Conservation (phyloP, 2,329 filamentous ascomycete species). For the Aspergillus sergii region DNA sequence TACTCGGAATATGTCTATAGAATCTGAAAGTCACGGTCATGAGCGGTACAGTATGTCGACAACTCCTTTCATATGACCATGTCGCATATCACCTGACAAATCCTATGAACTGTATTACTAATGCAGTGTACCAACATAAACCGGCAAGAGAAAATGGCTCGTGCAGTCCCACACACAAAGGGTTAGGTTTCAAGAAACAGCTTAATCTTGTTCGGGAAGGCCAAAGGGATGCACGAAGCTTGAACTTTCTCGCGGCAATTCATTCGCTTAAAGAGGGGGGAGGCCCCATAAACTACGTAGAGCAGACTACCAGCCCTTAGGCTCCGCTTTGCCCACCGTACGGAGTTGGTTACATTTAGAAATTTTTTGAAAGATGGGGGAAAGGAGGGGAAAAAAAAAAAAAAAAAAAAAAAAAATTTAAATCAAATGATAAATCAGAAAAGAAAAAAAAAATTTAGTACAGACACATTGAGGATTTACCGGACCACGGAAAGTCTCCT, state of each 20-base stretch:
- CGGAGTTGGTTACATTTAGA: neutral
- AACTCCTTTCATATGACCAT: conserved; percentile 3
- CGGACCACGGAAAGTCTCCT: neutral
- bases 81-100: conserved; percentile 5
- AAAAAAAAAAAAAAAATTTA: neutral
- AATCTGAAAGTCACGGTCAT: neutral
- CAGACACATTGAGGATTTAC: neutral
- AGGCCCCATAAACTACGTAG: neutral
- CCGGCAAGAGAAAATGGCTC: neutral
- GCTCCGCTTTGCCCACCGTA: neutral
- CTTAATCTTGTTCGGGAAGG: conserved; percentile 15
- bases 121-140: neutral
- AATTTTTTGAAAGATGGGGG: neutral
- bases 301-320: conserved; percentile 2
- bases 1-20: neutral
- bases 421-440: neutral
- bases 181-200: conserved; percentile 10
- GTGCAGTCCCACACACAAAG: neutral
- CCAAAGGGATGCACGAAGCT: conserved; percentile 16
- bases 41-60: neutral
- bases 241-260: conserved; percentile 13
- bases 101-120: too few species aligned
- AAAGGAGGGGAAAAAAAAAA: neutral
- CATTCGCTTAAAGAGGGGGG: conserved; percentile 9
- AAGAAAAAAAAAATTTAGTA: neutral